Conservation (phyloP, 331 rosid species). For the Quercus phellos region DNA sequence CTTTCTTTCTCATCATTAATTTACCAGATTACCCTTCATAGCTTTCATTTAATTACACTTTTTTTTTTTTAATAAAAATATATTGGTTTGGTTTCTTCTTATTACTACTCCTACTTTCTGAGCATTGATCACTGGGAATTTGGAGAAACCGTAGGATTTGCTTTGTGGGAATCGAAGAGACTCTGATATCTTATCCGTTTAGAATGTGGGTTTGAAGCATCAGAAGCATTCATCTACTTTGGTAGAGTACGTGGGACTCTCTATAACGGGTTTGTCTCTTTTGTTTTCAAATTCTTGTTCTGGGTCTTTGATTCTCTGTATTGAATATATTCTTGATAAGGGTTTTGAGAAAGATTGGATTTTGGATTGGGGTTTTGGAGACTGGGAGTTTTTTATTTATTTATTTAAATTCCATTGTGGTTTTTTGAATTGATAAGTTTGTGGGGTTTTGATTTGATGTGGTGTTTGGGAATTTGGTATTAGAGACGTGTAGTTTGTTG, state of each 20-base stretch:
- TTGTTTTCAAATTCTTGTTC: slow-evolving; percentile 27
- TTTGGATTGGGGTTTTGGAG: slow-evolving; percentile 25
- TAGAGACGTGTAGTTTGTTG: neutral
- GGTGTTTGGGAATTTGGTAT: neutral
- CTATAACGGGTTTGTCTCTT: slow-evolving; percentile 39
- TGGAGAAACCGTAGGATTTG: slow-evolving; percentile 28
- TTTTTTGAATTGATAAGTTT: slow-evolving; percentile 10
- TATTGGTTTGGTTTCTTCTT: neutral
- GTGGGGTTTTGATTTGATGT: slow-evolving; percentile 10
- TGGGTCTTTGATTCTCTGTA: slow-evolving; percentile 21
- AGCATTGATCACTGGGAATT: slow-evolving; percentile 11
- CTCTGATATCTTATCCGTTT: slow-evolving; percentile 1
- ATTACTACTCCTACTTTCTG: neutral
- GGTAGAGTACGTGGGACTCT: neutral
- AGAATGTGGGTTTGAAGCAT: slow-evolving; percentile 30
- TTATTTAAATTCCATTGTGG: neutral
- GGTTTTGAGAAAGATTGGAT: slow-evolving; percentile 23
- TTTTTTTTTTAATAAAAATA: no score
- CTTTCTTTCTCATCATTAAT: neutral
- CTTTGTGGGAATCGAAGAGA: slow-evolving; percentile 15
- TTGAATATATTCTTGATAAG: slow-evolving; percentile 26
- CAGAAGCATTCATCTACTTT: slow-evolving; percentile 6
- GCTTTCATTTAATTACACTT: slow-evolving; percentile 9
- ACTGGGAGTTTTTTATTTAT: neutral
- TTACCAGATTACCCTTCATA: slow-evolving; percentile 20